A percentile compares a stretch with the other conserved stretches of the same genome.
Conservation (phyloP, 2,329 filamentous ascomycete genomes). For the Aspergillus intermedius region DNA sequence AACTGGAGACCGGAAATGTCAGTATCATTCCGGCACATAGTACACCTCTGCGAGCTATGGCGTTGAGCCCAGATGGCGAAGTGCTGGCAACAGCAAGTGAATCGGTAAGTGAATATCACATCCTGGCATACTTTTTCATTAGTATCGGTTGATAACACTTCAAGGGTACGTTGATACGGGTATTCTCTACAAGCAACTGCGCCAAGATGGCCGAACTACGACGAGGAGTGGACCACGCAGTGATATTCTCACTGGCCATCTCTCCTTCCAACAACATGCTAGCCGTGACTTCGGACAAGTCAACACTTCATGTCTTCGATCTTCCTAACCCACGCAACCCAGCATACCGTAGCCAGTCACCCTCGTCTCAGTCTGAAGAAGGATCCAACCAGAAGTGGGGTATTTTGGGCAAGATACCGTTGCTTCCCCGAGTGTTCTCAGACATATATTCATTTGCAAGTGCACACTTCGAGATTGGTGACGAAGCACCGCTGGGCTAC, state of each 20-base stretch:
- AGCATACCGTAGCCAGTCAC: slow-evolving; percentile 29
- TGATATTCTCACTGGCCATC: slow-evolving; percentile 81
- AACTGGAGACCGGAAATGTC: slow-evolving; percentile 70
- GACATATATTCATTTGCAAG: slow-evolving; percentile 83
- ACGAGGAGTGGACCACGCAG: slow-evolving; percentile 79
- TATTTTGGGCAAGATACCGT: slow-evolving; percentile 71
- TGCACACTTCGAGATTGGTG: slow-evolving; percentile 73
- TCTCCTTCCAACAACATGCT: slow-evolving; percentile 73
- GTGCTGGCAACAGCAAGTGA: slow-evolving; percentile 86
- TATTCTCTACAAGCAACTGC: slow-evolving; percentile 75
- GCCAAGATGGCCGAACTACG: slow-evolving; percentile 77
- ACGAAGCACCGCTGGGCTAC: slow-evolving; percentile 52
- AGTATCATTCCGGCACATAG: slow-evolving; percentile 91
- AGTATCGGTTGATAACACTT: slow-evolving; percentile 3
- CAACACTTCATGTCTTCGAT: slow-evolving; percentile 90
- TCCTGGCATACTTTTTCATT: background rate
- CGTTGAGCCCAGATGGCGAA: slow-evolving; percentile 71
- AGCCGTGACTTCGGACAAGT: slow-evolving; percentile 93
- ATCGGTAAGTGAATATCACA: slow-evolving; percentile 43
- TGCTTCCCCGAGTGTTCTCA: slow-evolving; percentile 80
- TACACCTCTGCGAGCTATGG: slow-evolving; percentile 68
- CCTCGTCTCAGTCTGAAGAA: slow-evolving; percentile 32
- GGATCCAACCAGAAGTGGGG: slow-evolving; percentile 72
- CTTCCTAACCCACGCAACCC: slow-evolving; percentile 49
- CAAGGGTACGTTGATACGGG: slow-evolving; percentile 79